Evolutionary conservation across 2,329 filamentous ascomycete genomes (phyloP).

Genomic region (Neonectria hederae): DNA sequence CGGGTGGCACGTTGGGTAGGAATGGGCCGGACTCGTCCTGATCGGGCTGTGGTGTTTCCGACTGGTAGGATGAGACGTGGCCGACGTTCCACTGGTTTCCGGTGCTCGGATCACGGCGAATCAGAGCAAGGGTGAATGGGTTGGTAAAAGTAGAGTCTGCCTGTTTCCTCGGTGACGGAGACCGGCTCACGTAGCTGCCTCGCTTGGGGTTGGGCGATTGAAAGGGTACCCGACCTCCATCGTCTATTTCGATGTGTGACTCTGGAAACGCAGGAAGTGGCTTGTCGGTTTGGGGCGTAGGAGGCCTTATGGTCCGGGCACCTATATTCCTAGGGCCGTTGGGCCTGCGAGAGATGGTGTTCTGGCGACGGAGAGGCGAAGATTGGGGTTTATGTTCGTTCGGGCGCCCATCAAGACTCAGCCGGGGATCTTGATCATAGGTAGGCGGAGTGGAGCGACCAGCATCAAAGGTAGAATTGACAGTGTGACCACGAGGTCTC

Average conservation of each 20-base stretch:
- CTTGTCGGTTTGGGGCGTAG: slow-evolving; percentile 15
- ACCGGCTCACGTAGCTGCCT: slow-evolving; percentile 33
- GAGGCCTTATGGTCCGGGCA: slow-evolving; percentile 30
- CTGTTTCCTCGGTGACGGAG: slow-evolving; percentile 51
- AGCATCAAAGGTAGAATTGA: slow-evolving; percentile 32
- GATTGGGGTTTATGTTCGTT: slow-evolving; percentile 5
- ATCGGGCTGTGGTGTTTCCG: slow-evolving; percentile 47
- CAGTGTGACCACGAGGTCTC: slow-evolving; percentile 32
- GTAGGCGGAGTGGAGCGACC: slow-evolving; percentile 18
- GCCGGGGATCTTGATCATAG: slow-evolving; percentile 21
- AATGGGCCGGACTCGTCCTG: slow-evolving; percentile 34
- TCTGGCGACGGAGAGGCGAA: slow-evolving; percentile 25
- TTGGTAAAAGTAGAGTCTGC: slow-evolving; percentile 47
- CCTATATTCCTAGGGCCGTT: slow-evolving; percentile 39
- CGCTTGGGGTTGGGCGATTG: slow-evolving; percentile 5
- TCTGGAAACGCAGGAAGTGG: slow-evolving; percentile 27
- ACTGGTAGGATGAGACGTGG: slow-evolving; percentile 66
- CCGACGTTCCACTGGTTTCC: slow-evolving; percentile 81
- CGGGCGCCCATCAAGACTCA: slow-evolving; percentile 16
- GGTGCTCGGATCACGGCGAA: slow-evolving; percentile 76
- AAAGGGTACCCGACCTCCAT: slow-evolving; percentile 27
- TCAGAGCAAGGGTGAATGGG: slow-evolving; percentile 69
- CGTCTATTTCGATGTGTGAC: slow-evolving; percentile 11
- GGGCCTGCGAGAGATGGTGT: slow-evolving; percentile 42
- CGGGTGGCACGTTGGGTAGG: slow-evolving; percentile 37